These are phyloP conservation scores for Gillenia trifoliata DNA, from an alignment of 306 rosid species.

Conservation along the genomic window DNA sequence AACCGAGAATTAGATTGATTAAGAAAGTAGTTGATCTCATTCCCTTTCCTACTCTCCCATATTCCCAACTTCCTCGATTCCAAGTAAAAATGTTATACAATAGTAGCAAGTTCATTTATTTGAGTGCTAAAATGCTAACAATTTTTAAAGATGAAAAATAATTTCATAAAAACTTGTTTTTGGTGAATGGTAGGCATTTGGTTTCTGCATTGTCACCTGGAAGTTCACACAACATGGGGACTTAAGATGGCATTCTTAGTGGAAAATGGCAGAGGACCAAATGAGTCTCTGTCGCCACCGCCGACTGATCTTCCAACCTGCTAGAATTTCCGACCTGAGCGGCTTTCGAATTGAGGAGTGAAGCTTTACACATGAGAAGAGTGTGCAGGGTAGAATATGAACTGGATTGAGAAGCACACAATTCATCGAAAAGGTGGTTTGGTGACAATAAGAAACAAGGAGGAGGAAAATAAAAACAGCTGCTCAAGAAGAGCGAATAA, in stretches of 20 bases:
- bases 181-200: constrained; percentile 51
- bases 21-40: too few species aligned
- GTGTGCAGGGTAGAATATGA: not conserved
- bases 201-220: constrained; percentile 81
- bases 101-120: too few species aligned
- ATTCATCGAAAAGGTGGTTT: not conserved
- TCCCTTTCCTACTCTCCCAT: too few species aligned
- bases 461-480: not conserved
- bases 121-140: not conserved
- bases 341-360: not conserved
- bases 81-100: not conserved
- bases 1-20: too few species aligned
- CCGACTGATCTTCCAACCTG: constrained; percentile 61
- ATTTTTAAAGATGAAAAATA: not conserved
- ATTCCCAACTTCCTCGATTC: not conserved
- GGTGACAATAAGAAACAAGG: too few species aligned
- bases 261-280: constrained; percentile 52
- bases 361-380: not conserved
- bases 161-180: not conserved
- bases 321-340: constrained; percentile 22
- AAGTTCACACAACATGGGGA: constrained; percentile 87
- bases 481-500: not conserved
- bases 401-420: not conserved
- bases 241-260: constrained; percentile 72
- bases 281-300: constrained; percentile 50